A percentile compares a stretch with the other conserved stretches of the same genome.
Conservation (phyloP, 371 early-diverging fungal genomes). For the Rhizopus delemar region DNA sequence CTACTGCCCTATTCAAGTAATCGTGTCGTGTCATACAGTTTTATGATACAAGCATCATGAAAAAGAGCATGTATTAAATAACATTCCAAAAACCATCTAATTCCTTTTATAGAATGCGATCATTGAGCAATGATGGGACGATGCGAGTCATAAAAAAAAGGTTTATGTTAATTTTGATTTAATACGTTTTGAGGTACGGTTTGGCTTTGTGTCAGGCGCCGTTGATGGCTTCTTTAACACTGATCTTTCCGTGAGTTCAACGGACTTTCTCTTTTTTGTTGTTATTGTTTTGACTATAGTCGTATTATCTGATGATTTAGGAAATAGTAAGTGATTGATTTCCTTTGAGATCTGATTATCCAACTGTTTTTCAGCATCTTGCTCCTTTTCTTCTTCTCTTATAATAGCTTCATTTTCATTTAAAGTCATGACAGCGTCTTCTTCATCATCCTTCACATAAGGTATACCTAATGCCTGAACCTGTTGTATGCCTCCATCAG, state of each 20-base stretch:
- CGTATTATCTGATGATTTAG: slow-evolving; percentile 4
- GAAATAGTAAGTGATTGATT: neutral
- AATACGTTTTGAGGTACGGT: too few relatives aligned
- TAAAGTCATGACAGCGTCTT: neutral
- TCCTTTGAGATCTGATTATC: neutral
- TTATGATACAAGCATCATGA: too few relatives aligned
- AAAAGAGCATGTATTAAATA: too few relatives aligned
- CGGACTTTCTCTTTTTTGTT: slow-evolving; percentile 7
- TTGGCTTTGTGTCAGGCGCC: neutral
- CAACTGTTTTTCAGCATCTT: neutral
- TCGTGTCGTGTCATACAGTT: too few relatives aligned
- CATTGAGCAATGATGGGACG: too few relatives aligned
- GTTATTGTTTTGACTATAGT: slow-evolving; percentile 6
- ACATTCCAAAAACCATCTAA: too few relatives aligned
- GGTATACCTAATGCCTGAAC: slow-evolving; percentile 22
- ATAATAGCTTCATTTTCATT: neutral
- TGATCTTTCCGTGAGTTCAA: neutral
- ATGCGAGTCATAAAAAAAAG: too few relatives aligned
- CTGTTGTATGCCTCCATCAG: slow-evolving; percentile 43
- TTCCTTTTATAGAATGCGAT: too few relatives aligned
- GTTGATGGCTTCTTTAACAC: neutral
- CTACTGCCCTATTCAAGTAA: too few relatives aligned
- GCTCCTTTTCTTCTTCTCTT: neutral
- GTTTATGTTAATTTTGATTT: too few relatives aligned
- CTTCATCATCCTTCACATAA: neutral